Conservation (phyloP, 1,139 yeast genomes). For the Candida neerlandica region DNA sequence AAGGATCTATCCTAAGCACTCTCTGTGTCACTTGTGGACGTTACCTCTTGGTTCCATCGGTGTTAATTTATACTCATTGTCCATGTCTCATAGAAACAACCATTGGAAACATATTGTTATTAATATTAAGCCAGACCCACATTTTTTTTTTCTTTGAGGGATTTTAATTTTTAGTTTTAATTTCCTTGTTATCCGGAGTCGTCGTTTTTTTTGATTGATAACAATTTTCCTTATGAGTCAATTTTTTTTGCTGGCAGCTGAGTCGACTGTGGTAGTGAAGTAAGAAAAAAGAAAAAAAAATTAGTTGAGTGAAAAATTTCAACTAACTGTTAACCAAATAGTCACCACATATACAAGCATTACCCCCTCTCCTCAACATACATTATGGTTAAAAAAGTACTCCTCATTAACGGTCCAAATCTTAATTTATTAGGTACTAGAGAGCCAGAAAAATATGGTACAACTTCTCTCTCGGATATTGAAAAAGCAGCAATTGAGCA, state of each 20-base stretch:
- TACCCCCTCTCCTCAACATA: background rate
- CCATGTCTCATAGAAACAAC: background rate
- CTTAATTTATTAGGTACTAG: constrained; percentile 50
- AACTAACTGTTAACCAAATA: background rate
- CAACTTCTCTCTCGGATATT: constrained; percentile 43
- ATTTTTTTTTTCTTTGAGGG: background rate
- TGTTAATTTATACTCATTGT: background rate
- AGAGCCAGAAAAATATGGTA: constrained; percentile 54
- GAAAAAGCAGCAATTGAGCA: constrained; percentile 43
- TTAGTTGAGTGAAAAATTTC: background rate
- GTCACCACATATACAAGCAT: background rate
- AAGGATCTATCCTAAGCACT: too few species aligned
- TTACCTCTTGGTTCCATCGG: background rate
- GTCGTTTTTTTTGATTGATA: background rate
- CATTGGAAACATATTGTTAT: background rate
- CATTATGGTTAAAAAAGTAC: constrained; percentile 42
- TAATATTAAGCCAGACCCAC: too few species aligned
- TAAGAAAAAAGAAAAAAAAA: background rate
- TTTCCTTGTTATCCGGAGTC: background rate
- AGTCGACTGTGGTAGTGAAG: background rate
- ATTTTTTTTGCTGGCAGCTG: background rate
- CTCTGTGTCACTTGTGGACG: background rate
- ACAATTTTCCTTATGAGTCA: background rate
- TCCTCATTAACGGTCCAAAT: constrained; percentile 51
- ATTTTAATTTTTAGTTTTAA: constrained; percentile 1